A percentile compares a stretch with the other conserved stretches of the same genome.
These are phyloP conservation scores for Solioccasus polychromus DNA, from an alignment of 768 basidiomycete genomes.

Conservation along the genomic window DNA sequence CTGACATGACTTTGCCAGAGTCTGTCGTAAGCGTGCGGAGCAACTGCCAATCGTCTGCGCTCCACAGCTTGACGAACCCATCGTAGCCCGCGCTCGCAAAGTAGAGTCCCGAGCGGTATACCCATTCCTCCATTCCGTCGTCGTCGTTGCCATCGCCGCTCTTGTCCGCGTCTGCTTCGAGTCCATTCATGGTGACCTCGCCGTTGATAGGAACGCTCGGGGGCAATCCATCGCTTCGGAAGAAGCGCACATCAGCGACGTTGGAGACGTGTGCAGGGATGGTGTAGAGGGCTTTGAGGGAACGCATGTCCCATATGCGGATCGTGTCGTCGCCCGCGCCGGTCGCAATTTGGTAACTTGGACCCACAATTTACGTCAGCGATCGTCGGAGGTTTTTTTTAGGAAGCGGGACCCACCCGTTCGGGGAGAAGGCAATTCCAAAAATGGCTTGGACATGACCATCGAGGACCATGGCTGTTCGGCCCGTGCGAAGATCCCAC, in stretches of 20 bases:
- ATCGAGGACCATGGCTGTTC: slow-evolving; percentile 97
- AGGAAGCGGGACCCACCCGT: slow-evolving; percentile 61
- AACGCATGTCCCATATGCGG: slow-evolving; percentile 97
- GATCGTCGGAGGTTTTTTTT: not conserved
- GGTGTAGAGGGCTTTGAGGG: slow-evolving; percentile 88
- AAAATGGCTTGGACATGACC: slow-evolving; percentile 95
- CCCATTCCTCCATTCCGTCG: slow-evolving; percentile 56
- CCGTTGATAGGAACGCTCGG: slow-evolving; percentile 42
- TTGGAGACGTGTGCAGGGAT: slow-evolving; percentile 96
- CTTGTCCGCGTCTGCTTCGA: slow-evolving; percentile 33
- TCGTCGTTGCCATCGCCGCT: slow-evolving; percentile 26
- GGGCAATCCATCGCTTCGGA: slow-evolving; percentile 57
- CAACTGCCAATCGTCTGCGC: slow-evolving; percentile 96
- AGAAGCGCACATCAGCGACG: slow-evolving; percentile 94
- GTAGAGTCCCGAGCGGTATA: slow-evolving; percentile 85
- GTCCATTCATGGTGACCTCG: slow-evolving; percentile 54
- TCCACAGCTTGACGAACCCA: slow-evolving; percentile 94
- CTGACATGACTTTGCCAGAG: slow-evolving; percentile 98
- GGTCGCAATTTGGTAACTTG: slow-evolving; percentile 94
- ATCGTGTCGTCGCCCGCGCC: slow-evolving; percentile 97
- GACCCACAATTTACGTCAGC: slow-evolving; percentile 13
- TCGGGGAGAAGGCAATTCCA: slow-evolving; percentile 89
- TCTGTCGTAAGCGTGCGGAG: slow-evolving; percentile 87
- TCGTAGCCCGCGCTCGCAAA: slow-evolving; percentile 94
- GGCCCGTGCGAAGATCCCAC: slow-evolving; percentile 94